Base-by-base conservation (phyloP, 805 yeast genomes). In the Saccharomyces kudriavzevii region DNA sequence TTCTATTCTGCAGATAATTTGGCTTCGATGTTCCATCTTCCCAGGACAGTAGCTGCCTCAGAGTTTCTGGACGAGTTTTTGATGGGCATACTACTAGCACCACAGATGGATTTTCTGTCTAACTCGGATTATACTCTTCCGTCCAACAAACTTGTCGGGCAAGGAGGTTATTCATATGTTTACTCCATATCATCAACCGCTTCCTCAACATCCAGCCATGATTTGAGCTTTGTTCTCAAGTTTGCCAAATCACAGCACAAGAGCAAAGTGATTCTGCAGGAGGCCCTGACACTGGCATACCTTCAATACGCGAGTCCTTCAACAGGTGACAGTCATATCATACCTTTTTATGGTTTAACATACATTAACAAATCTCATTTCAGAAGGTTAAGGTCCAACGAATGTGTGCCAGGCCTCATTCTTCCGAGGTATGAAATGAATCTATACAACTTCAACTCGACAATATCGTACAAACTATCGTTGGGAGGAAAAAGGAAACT, bases 121-220 rank as follows among this genome's bases (percentile, higher is more conserved):
- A 51, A 58, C 40, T 50, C 53, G 9, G n/a, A 20, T 25, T 11
- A 46, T 45, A 29, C 50, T 26, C 31, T 56, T 20, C 35, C 28
- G 45, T 50, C 55, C 25, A 29, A 27, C 8, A 28, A 40, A 11
- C 25, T 53, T 1, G 29, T 58, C 3, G 62, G 62, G 6, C 56
- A 49, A 8, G 63, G 63, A 5, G 40, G 60, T 2, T 52, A 56
- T 27, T 51, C 59, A 14, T 54, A 54, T n/a, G 57, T 60, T 5
- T 56, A 54, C 51, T 50, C 48, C 17, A 22, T 58, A 6, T 20
- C 35, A n/a, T 35, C 43, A 35, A 35, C 4, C 17, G 11, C 22
- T 17, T 35, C 43, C 1, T 35, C 24, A 20, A 6, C 10, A 4
- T 35, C 24, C 10, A 35, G 9, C 24, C 5, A 17, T 4, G 52